Conservation (phyloP, 345 rosid genomes). For the Melaleuca quinquenervia region DNA sequence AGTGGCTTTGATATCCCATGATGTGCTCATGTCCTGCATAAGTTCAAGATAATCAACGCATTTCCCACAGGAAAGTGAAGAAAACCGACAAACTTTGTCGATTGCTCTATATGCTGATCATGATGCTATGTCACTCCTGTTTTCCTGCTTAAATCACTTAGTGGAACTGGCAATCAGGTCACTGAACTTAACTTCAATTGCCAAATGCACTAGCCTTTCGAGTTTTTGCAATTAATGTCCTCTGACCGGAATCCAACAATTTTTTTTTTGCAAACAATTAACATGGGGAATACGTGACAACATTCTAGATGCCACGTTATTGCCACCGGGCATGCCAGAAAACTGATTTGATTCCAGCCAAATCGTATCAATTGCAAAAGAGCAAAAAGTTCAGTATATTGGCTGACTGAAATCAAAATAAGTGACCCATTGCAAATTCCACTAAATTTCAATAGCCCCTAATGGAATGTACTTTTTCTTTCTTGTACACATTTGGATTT, state of each 20-base stretch:
- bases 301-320: not conserved
- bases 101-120: not conserved
- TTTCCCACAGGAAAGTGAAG: not conserved
- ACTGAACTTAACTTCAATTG: not conserved
- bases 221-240: not conserved
- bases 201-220: not conserved
- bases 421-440: not conserved
- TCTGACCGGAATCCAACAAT: not conserved
- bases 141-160: not conserved
- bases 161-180: not conserved
- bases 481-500: not conserved
- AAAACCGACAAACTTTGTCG: not conserved
- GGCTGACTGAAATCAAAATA: not conserved
- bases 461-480: not conserved
- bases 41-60: not conserved
- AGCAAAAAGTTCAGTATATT: not conserved
- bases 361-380: not conserved
- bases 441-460: not conserved
- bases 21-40: conserved; percentile 69
- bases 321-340: not conserved
- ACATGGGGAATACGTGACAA: not conserved
- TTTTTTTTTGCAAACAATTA: not conserved
- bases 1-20: conserved; percentile 79
- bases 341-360: not conserved
- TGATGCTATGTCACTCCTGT: not conserved